Evolutionary conservation across 352 stramenopile species (phyloP), one percentile per base, ranked within the genome.

Genomic region (Globisporangium splendens): DNA sequence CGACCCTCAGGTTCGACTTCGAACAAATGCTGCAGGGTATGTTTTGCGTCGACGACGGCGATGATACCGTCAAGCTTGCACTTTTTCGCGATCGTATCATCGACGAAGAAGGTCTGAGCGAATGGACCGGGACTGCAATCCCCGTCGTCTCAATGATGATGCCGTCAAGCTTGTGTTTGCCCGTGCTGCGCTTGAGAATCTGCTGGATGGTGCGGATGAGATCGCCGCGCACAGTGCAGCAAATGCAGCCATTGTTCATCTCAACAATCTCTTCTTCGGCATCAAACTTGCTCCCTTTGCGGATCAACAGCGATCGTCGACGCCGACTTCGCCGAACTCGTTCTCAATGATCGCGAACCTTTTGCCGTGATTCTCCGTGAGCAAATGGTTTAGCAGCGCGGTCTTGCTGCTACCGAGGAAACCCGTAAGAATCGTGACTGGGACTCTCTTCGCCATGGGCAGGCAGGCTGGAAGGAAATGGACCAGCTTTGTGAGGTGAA

Each of bases 281-380:
- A 28, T 69, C 72, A 44, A 83, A 74, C 49, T 83, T 89, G 41
- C 64, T 56, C 14, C 41, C 7, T 39, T 77, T 66, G 41, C 83
- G 69, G 2, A 70, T 61, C 3, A 98, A 66, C n/a, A 97, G 76
- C 44, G 95, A 47, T 98, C 88, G 57, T 98, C 94, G 38, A 98
- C 79, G 20, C 87, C 81, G 14, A 98, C 83, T 62, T 96, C 84
- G 24, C 95, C 96, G 66, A 99, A 98, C 58, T 99, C 95, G 67
- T 99, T 99, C 70, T 98, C 93, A 63, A 98, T 98, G 13, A 99
- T 94, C 15, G 95, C 92, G 53, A 98, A 89, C 65, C 91, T 96
- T 68, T 96, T 96, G 11, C 86, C 87, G 56, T 97, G 90, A 13
- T 75, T 74, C 59, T 93, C 84, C 3, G 76, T 84, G 6, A 99